Evolutionary conservation across 768 basidiomycete genomes (phyloP).

Genomic region (Phaffia tasmanica): DNA sequence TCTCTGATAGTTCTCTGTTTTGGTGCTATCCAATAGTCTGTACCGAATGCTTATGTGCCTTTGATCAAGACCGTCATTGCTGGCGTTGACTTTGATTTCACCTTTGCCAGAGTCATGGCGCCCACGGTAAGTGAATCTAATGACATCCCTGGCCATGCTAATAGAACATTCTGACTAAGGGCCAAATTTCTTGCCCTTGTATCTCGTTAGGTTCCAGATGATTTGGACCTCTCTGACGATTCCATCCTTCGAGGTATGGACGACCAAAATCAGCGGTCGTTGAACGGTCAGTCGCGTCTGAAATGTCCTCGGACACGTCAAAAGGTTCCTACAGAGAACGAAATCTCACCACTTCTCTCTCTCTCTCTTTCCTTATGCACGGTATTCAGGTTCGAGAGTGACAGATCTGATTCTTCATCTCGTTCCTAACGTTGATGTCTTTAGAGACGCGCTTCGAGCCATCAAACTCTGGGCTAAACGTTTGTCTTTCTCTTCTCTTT

Average conservation of each 20-base stretch:
- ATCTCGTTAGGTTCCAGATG: constrained; percentile 68
- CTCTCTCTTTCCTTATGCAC: neutral
- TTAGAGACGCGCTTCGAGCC: constrained; percentile 85
- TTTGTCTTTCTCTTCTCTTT: constrained; percentile 33
- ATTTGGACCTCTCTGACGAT: constrained; percentile 79
- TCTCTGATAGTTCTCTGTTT: neutral
- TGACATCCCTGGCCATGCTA: neutral
- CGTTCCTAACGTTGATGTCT: constrained; percentile 86
- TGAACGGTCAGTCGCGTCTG: constrained; percentile 51
- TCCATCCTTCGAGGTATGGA: constrained; percentile 84
- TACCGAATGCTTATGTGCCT: constrained; percentile 93
- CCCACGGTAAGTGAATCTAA: constrained; percentile 23
- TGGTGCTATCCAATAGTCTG: constrained; percentile 50
- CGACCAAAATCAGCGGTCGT: constrained; percentile 85
- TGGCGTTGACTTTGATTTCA: constrained; percentile 85
- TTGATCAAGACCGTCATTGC: constrained; percentile 83
- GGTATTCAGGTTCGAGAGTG: constrained; percentile 67
- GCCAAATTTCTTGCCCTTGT: neutral
- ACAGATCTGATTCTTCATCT: constrained; percentile 90
- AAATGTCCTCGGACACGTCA: neutral
- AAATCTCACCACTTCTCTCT: neutral
- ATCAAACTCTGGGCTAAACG: constrained; percentile 97
- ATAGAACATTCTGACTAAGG: neutral
- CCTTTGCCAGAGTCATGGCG: constrained; percentile 53
- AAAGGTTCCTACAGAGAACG: neutral